Base-by-base conservation (phyloP, 1,139 yeast genomes). In the Hyphopichia khmerensis region DNA sequence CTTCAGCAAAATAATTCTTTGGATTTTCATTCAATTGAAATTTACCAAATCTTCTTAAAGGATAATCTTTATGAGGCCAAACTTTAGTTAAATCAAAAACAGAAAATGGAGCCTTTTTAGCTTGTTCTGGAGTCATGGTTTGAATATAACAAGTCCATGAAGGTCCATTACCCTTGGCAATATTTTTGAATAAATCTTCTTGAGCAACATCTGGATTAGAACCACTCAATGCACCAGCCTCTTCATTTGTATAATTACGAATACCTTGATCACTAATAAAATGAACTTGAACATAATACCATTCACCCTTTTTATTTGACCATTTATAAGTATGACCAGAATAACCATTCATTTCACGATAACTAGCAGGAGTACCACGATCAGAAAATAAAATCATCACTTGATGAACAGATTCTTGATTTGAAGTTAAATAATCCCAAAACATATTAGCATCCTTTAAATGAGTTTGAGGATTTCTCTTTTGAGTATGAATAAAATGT, bases 401-500 rank as follows among this genome's bases (percentile, higher is more conserved):
- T 60, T 80, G 85, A 57, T 80, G 86, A 43, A 73, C 66, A 17
- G 81, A 66, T 52, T 80, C 86, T 52, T 77, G 82, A 57, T 80
- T 80, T 30, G 69, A 60, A 37, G 69, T 64, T 61, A 78, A 66
- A 58, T 77, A 80, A 58, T 80, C 85, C 85, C 85, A 80, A 52
- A 78, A 78, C 79, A 74, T 73, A 62, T 78, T 72, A n/a, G 84
- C 75, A 60, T 86, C 93, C 55, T 84, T 84, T 62, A 83, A 68
- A 62, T 84, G 83, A 35, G 90, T 85, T 64, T 83, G 76, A 29
- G 91, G 91, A 66, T 83, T 77, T 57, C 84, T 62, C 73, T 80
- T 80, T 57, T 80, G 85, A 21, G 95, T 83, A 72, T 87, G 95
- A 59, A 87, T 85, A 60, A 86, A 86, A 63, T 81, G 80, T 39